These are phyloP conservation scores for Claviceps citrina DNA, from an alignment of 2,329 filamentous ascomycete species.

Conservation along the genomic window DNA sequence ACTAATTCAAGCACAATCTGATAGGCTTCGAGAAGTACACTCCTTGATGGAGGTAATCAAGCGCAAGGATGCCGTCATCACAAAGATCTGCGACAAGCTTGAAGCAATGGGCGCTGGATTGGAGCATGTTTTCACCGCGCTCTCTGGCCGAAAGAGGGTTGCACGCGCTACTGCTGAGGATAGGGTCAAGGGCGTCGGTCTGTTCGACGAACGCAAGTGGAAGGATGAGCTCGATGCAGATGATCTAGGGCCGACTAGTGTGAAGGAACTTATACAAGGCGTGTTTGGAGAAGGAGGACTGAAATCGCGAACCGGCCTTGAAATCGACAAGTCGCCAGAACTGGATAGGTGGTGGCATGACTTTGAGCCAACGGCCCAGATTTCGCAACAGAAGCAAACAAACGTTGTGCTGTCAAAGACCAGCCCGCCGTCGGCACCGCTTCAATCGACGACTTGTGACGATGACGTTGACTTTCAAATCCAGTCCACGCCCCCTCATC, in stretches of 20 bases:
- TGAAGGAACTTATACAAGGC: slow-evolving; percentile 22
- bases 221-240: slow-evolving; percentile 13
- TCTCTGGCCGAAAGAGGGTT: slow-evolving; percentile 33
- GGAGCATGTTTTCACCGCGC: slow-evolving; percentile 36
- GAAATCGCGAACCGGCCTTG: slow-evolving; percentile 14
- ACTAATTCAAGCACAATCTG: slow-evolving; percentile 31
- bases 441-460: slow-evolving; percentile 14
- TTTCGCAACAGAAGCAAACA: slow-evolving; percentile 9
- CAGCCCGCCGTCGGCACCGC: slow-evolving; percentile 2
- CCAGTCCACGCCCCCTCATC: slow-evolving; percentile 30
- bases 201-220: slow-evolving; percentile 30
- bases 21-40: slow-evolving; percentile 24
- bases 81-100: slow-evolving; percentile 37
- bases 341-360: slow-evolving; percentile 36
- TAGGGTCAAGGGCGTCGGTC: slow-evolving; percentile 35
- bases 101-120: slow-evolving; percentile 34
- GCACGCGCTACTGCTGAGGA: slow-evolving; percentile 29
- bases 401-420: background rate
- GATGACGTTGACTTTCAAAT: slow-evolving; percentile 32
- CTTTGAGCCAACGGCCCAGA: slow-evolving; percentile 19
- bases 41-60: slow-evolving; percentile 27
- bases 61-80: slow-evolving; percentile 37
- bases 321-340: slow-evolving; percentile 18
- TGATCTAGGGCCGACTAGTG: slow-evolving; percentile 15
- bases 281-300: slow-evolving; percentile 26